These are phyloP conservation scores for Raffaelea arxii DNA, from an alignment of 2,329 filamentous ascomycete genomes.

Conservation along the genomic window DNA sequence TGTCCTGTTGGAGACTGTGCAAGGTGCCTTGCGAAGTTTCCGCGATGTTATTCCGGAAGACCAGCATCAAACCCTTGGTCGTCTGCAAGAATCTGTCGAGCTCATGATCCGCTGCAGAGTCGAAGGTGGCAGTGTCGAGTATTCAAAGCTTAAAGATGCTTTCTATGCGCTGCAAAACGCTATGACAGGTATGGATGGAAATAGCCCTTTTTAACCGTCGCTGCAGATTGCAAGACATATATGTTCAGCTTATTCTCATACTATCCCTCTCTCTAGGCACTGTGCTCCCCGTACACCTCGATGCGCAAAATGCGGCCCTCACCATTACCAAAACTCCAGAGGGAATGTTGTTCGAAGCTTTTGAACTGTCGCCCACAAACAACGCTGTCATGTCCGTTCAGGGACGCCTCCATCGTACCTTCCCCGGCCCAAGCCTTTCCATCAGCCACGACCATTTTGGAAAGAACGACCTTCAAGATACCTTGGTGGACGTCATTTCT, in stretches of 20 bases:
- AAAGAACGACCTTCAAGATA: conserved; percentile 10
- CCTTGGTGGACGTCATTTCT: conserved; percentile 14
- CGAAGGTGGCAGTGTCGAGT: background rate
- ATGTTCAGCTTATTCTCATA: no score
- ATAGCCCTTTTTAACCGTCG: no score
- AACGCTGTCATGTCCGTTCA: conserved; percentile 14
- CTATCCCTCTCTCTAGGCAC: conserved; percentile 5
- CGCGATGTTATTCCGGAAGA: background rate
- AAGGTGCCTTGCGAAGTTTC: background rate
- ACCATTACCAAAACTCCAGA: conserved; percentile 15
- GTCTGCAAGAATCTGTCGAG: background rate
- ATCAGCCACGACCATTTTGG: conserved; percentile 12
- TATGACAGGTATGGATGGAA: no score
- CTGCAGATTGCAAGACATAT: no score
- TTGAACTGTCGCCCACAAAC: conserved; percentile 23
- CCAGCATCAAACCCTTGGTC: background rate
- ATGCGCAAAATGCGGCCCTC: conserved; percentile 25
- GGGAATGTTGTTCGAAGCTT: conserved; percentile 19
- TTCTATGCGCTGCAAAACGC: background rate
- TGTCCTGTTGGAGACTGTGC: background rate
- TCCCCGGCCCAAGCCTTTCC: conserved; percentile 16
- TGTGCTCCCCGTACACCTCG: conserved; percentile 18
- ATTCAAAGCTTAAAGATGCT: background rate
- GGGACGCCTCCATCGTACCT: conserved; percentile 21
- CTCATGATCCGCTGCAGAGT: background rate